Percentiles rank a stretch among this genome's conserved stretches.
phyloP scores from a whole-genome alignment of 805 yeast genomes.

The Sugiyamaella marilandica region DNA sequence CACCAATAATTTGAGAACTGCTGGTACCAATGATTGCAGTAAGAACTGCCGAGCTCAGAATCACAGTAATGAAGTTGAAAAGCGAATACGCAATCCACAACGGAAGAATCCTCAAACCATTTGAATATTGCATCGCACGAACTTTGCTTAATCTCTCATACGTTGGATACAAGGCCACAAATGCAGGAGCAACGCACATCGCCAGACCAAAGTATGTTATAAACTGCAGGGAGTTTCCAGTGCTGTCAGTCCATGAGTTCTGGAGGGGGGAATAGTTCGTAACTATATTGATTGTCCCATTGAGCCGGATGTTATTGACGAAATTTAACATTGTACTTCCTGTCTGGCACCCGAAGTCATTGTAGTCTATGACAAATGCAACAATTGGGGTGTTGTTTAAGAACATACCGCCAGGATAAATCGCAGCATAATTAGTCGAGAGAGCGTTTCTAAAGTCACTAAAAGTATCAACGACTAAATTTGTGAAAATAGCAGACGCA shows the following conservation, averaged over 20 bases:
- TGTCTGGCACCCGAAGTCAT: slow-evolving; percentile 20
- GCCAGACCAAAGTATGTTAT: slow-evolving; percentile 33
- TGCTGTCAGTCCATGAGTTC: slow-evolving; percentile 29
- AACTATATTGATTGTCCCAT: slow-evolving; percentile 26
- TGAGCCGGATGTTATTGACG: slow-evolving; percentile 27
- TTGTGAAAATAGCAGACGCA: slow-evolving; percentile 3
- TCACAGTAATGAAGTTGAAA: slow-evolving; percentile 24
- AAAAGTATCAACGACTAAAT: slow-evolving; percentile 18
- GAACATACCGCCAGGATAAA: slow-evolving; percentile 33
- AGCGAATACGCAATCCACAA: slow-evolving; percentile 32
- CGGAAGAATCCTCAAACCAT: slow-evolving; percentile 32
- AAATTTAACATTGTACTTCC: slow-evolving; percentile 29
- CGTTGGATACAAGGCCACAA: slow-evolving; percentile 33
- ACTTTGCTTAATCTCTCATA: slow-evolving; percentile 33
- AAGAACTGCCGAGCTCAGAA: slow-evolving; percentile 26
- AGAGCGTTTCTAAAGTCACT: slow-evolving; percentile 23
- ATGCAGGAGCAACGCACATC: slow-evolving; percentile 35
- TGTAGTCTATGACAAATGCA: slow-evolving; percentile 28
- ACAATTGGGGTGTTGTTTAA: slow-evolving; percentile 24
- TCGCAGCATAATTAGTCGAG: slow-evolving; percentile 21
- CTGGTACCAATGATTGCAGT: slow-evolving; percentile 27
- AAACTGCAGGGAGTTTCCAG: slow-evolving; percentile 34
- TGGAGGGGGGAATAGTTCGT: slow-evolving; percentile 33
- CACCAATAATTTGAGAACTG: slow-evolving; percentile 24
- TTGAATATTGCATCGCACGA: slow-evolving; percentile 37